Base-by-base conservation (phyloP, 352 stramenopile species). In the Globisporangium okanoganense region DNA sequence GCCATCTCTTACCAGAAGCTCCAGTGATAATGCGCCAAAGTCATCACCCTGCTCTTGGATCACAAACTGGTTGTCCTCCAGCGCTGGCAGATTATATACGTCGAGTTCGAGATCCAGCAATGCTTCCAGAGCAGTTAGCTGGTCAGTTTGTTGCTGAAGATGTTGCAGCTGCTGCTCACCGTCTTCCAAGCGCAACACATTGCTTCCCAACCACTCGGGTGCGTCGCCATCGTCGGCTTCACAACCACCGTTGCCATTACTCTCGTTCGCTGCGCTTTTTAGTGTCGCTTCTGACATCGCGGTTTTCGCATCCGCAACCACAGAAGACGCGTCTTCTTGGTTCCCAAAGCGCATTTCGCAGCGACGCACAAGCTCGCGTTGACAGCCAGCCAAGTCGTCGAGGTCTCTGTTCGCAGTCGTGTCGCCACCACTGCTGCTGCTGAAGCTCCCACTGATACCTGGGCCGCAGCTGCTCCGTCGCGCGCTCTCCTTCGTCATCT, bases 1-100 rank as follows among this genome's bases (percentile, higher is more conserved):
- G n/a, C n/a, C n/a, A n/a, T n/a, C n/a, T n/a, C 69, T 24, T 64
- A 90, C 80, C 66, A 90, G 57, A 20, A 87, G 60, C 61, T 90
- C 81, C 14, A 90, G 66, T 5, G 81, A 90, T 29, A 90, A 56
- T 1, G 56, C 51, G 0, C 56, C 58, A 35, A 66, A 66, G 35
- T 25, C 40, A 33, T 43, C 36, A 20, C 25, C 33, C 22, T 58
- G 56, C 35, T 74, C 62, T 2, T 70, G 49, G 0, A 55, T 14
- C n/a, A 38, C 27, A 22, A 61, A 38, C 38, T 78, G 70, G 20
- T 79, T 81, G 63, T 62, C 75, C n/a, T 52, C 58, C 5, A 62
- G 44, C 18, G 56, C 38, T 45, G 64, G 7, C 5, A 56, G 44
- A 50, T 49, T 33, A 47, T 76, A 43, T 29, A 78, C 64, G n/a